These are phyloP conservation scores for Phytopythium mirpurense DNA, from an alignment of 352 stramenopile genomes.

Conservation along the genomic window DNA sequence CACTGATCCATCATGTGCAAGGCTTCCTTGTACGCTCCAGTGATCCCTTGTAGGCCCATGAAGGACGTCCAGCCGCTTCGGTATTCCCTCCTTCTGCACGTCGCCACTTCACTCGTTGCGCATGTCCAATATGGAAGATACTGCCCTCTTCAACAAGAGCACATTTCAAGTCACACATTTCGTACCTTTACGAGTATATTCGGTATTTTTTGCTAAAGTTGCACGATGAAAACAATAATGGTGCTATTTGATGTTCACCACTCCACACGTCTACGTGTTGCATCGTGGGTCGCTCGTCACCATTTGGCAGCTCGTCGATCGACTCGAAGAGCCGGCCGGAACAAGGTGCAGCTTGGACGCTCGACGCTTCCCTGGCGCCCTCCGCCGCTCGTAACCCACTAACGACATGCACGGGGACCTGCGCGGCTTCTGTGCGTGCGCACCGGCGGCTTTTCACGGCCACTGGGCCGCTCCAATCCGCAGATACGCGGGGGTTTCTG, in stretches of 20 bases:
- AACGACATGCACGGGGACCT: slow-evolving; percentile 64
- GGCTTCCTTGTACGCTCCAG: no score
- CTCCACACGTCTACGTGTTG: background rate
- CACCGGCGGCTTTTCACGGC: background rate
- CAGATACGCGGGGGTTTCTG: no score
- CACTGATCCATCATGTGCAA: no score
- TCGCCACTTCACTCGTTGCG: no score
- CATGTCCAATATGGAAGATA: no score
- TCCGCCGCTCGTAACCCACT: background rate
- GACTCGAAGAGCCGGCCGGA: background rate
- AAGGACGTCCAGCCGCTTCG: no score
- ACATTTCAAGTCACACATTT: no score
- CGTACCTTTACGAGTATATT: background rate
- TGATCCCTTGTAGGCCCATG: no score
- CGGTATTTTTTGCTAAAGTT: background rate
- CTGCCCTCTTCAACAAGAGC: no score
- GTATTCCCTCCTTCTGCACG: no score
- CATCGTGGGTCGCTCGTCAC: slow-evolving; percentile 1
- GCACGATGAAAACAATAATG: background rate
- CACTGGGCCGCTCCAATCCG: background rate
- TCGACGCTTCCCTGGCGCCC: background rate
- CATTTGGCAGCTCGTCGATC: background rate
- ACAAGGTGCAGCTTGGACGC: background rate
- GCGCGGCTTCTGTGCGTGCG: slow-evolving; percentile 71
- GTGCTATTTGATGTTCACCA: background rate